Base-by-base conservation (phyloP, 768 basidiomycete species). In the Termitomyces sp. region DNA sequence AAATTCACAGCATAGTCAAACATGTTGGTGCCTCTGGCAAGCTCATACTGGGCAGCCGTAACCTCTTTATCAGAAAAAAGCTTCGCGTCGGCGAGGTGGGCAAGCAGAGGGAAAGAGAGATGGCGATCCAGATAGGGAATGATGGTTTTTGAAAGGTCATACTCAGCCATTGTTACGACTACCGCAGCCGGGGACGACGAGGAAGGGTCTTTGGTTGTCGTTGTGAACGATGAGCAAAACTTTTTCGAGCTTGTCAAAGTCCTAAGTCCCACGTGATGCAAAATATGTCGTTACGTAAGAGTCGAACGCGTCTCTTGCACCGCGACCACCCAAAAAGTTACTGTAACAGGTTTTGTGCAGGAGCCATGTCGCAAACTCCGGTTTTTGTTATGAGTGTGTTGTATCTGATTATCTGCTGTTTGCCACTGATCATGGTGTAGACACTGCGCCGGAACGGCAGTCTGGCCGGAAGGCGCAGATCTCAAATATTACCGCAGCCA, bases 11-110 rank as follows among this genome's bases (percentile, higher is more conserved):
- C 87, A 66, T 96, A 99, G 71, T 96, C 95, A 57, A 96, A 88
- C 95, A 98, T 98, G 72, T 99, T 98, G 45, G 97, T 99, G 59
- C 88, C 91, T 69, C 93, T 96, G 54, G 94, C 91, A 53, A 98
- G 86, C 66, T 98, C 94, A 88, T 97, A 96, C 75, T 98, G 96
- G 37, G 97, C 96, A 40, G 84, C 76, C 56, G 86, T 84, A 56
- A 98, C 82, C 63, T 98, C 85, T 41, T 89, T 80, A 21, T 80
- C 77, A 1, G 91, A 80, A 71, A 94, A 98, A 40, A 90, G 72
- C 17, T 83, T 82, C 9, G 79, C 81, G 58, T 91, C 88, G 16
- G 79, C 80, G 43, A 98, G 86, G 75, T 96, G 94, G 10, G 89
- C 85, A 59, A 99, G 88, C 9, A 98, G 75, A 27, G 97, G 95